Evolutionary conservation across 2,329 filamentous ascomycete genomes (phyloP).

Genomic region (Talaromyces sp.): DNA sequence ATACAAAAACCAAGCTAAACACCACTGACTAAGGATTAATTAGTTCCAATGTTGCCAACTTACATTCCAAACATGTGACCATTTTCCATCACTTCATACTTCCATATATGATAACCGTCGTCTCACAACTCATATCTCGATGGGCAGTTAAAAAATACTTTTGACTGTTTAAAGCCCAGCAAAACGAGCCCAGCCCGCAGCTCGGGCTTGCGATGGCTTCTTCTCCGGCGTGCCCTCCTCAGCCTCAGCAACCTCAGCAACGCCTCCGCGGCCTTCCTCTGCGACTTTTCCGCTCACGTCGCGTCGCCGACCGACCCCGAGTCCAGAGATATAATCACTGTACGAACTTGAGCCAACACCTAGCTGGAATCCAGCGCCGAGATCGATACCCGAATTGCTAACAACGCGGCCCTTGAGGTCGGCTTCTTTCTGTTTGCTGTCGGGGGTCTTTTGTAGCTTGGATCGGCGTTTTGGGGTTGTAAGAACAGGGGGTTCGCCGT

Average conservation of each 20-base stretch:
- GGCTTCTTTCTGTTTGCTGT: slow-evolving; percentile 16
- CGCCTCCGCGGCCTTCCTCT: slow-evolving; percentile 39
- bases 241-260: slow-evolving; percentile 15
- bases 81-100: not conserved
- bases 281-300: slow-evolving; percentile 45
- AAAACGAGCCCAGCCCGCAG: slow-evolving; percentile 44
- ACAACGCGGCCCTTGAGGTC: slow-evolving; percentile 41
- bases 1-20: not conserved
- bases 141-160: not conserved
- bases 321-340: slow-evolving; percentile 37
- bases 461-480: slow-evolving; percentile 5
- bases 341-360: slow-evolving; percentile 31
- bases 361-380: slow-evolving; percentile 18
- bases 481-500: slow-evolving; percentile 1
- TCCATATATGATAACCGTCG: not conserved
- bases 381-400: slow-evolving; percentile 38
- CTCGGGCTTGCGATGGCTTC: slow-evolving; percentile 20
- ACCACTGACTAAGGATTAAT: not conserved
- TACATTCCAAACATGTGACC: not conserved
- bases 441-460: not conserved
- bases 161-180: slow-evolving; percentile 33
- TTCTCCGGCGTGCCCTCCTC: slow-evolving; percentile 10
- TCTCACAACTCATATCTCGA: not conserved
- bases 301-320: slow-evolving; percentile 39
- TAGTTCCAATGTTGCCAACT: not conserved